Evolutionary conservation across 768 basidiomycete species (phyloP), one percentile per base, ranked within the genome.

Genomic region (Russula vinacea): DNA sequence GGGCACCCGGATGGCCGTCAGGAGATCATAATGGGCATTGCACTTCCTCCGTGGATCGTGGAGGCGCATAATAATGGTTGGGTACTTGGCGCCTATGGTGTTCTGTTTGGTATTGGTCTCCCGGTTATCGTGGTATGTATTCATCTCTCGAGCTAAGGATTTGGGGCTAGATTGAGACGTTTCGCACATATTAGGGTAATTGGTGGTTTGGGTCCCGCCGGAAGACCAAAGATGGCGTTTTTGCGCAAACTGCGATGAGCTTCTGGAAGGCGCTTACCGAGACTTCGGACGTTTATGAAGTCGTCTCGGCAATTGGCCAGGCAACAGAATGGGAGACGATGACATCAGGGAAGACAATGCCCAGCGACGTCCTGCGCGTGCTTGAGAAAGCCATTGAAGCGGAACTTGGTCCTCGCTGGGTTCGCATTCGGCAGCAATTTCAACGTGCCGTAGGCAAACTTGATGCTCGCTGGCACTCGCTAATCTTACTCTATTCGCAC

Each of bases 1-100:
- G 94, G 94, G 2, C 89, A 99, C 72, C 97, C 97, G 0, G 97
- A 99, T 73, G 97, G 97, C 8, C 88, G 92, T n/a, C 94, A 98
- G 73, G 90, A 93, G 71, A 80, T 95, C 33, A 86, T 89, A 17
- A 92, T 94, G 84, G 95, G 95, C 58, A 95, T 99, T 68, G 97
- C 97, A 0, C 79, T 99, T 6, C 97, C 97, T 0, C 80, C 84
- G 60, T 98, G 95, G 94, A 86, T 99, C 60, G 82, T 99, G 56
- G 94, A 94, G 70, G 84, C 90, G 47, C 84, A 91, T 71, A 97
- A 98, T 76, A 93, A 89, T 66, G 82, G 91, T 33, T 94, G 89
- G 86, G 92, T 98, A 1, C 81, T 99, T 51, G 92, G 87, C 24
- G 77, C 84, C 14, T 99, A 99, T 71, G 96, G 88, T 3, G 57